Evolutionary conservation across 169 alveolate genomes (phyloP), one percentile per base, ranked within the genome.

Genomic region (Blepharisma undulans): DNA sequence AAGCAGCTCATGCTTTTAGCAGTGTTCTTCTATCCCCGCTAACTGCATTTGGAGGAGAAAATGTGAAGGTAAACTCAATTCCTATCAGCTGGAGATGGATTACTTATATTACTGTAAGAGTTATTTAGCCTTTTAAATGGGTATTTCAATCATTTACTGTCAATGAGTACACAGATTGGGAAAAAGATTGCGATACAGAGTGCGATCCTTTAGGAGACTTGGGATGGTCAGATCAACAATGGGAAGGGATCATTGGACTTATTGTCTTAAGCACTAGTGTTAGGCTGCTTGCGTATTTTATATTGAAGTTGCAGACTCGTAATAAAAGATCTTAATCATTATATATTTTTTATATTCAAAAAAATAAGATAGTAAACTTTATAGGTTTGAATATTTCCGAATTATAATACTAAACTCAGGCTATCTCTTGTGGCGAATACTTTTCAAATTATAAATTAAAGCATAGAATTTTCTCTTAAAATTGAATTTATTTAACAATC

Each of bases 131-230:
- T 72, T 87, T 27, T 72, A 72, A 61, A 14, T 87, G 25, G 21
- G 84, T 33, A 27, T 87, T 18, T 33, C 19, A 21, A 30, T 60
- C 87, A 29, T 72, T 87, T 7, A 71, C 76, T 27, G 22, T 87
- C 30, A 87, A 87, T 72, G 87, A 87, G 66, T 87, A 18, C 30
- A 72, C 22, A 66, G 91, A 87, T 33, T n/a, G 12, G 14, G 87
- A 87, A 12, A 10, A 72, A 18, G 66, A 87, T 21, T 27, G 76
- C 8, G 25, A 61, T 84, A 27, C 14, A 12, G 76, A 14, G 25
- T 27, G 88, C 76, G 25, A 32, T 18, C 88, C 88, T 18, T 61
- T 84, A 25, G 90, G 27, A 21, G 82, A 84, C 21, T 12, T 80
- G 22, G 88, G 88, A 27, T n/a, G 22, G 25, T 14, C 22, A 16